Evolutionary conservation across 257 asterid species (phyloP).

Genomic region (Plantago elongata): DNA sequence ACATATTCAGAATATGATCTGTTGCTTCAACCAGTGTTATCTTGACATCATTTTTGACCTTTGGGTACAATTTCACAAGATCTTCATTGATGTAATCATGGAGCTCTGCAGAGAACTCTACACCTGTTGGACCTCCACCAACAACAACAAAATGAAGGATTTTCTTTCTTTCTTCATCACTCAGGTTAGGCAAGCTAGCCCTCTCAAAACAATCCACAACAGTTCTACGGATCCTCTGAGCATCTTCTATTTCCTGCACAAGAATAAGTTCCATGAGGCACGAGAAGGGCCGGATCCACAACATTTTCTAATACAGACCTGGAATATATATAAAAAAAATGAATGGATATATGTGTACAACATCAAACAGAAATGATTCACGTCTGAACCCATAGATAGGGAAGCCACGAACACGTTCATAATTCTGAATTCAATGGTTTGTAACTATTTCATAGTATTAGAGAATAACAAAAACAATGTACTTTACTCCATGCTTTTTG

Average conservation of each 20-base stretch:
- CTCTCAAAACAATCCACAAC: slow-evolving; percentile 83
- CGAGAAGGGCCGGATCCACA: slow-evolving; percentile 9
- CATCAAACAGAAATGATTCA: not conserved
- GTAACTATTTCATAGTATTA: not conserved
- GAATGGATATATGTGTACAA: not conserved
- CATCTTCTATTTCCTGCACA: slow-evolving; percentile 90
- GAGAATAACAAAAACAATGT: not conserved
- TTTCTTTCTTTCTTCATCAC: slow-evolving; percentile 75
- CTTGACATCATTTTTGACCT: slow-evolving; percentile 59
- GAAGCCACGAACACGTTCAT: not conserved
- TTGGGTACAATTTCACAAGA: slow-evolving; percentile 72
- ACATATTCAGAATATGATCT: slow-evolving; percentile 87
- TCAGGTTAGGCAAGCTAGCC: slow-evolving; percentile 74
- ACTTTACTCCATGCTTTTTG: not conserved
- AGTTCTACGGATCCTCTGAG: slow-evolving; percentile 85
- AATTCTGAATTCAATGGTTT: not conserved
- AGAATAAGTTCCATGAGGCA: slow-evolving; percentile 20
- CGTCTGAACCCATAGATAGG: not conserved
- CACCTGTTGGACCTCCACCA: slow-evolving; percentile 98
- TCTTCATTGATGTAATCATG: slow-evolving; percentile 83
- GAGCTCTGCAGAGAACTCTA: slow-evolving; percentile 83
- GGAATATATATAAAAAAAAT: not conserved
- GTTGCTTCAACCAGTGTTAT: slow-evolving; percentile 94
- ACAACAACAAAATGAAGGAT: slow-evolving; percentile 93
- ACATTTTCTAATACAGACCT: not conserved